phyloP scores from a whole-genome alignment of 2,329 filamentous ascomycete species.

The Alternaria sp. region DNA sequence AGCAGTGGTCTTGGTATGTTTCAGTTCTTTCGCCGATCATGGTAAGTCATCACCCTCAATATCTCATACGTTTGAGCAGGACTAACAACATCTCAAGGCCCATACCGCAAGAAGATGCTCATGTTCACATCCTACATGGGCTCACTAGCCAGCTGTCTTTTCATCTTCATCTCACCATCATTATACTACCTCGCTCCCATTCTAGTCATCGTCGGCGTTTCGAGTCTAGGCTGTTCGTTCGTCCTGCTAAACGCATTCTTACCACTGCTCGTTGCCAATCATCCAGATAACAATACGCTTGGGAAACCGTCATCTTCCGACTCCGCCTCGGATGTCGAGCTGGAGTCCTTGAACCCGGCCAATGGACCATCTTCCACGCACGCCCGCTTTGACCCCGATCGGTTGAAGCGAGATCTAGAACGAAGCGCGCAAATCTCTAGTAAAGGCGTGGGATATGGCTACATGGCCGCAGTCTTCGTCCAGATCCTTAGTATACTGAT shows the following conservation, averaged over 20 bases:
- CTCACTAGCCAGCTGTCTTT: conserved; percentile 78
- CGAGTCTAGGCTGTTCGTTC: conserved; percentile 91
- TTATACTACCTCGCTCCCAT: conserved; percentile 81
- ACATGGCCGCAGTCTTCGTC: conserved; percentile 79
- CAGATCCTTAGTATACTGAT: conserved; percentile 79
- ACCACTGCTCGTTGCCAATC: conserved; percentile 82
- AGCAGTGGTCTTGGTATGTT: conserved; percentile 86
- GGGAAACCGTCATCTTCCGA: conserved; percentile 14
- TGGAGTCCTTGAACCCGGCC: conserved; percentile 33
- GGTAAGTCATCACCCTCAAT: conserved; percentile 58
- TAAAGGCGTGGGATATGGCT: conserved; percentile 87
- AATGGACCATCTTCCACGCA: neutral
- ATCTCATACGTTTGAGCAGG: neutral
- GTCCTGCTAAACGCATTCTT: conserved; percentile 94
- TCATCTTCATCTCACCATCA: conserved; percentile 74
- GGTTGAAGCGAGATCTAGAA: conserved; percentile 69
- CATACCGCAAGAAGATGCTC: conserved; percentile 83
- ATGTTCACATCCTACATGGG: conserved; percentile 80
- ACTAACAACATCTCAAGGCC: conserved; percentile 32
- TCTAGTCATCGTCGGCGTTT: conserved; percentile 84
- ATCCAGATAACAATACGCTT: conserved; percentile 57
- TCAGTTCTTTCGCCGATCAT: conserved; percentile 91
- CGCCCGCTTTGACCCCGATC: conserved; percentile 19
- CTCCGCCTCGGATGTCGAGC: conserved; percentile 30
- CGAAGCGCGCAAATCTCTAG: conserved; percentile 87